Conservation (phyloP, 1,139 yeast species). For the Yamadazyma sp. region DNA sequence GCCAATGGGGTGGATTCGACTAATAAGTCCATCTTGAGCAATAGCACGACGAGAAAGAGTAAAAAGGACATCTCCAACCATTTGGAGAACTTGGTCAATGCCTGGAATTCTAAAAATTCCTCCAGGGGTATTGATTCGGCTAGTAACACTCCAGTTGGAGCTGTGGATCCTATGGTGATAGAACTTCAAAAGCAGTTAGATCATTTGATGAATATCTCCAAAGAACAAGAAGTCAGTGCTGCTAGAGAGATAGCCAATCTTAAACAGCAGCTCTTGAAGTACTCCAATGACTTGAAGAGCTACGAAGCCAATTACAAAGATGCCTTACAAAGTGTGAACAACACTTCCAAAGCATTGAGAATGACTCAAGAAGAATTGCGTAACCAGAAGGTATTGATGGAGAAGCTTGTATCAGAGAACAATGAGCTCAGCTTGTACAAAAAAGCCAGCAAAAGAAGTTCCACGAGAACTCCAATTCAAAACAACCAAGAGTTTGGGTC, state of each 20-base stretch:
- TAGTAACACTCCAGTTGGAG: constrained; percentile 7
- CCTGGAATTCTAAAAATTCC: constrained; percentile 29
- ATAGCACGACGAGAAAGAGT: constrained; percentile 23
- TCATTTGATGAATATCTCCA: constrained; percentile 40
- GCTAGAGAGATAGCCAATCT: constrained; percentile 35
- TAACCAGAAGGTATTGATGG: constrained; percentile 57
- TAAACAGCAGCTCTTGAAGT: constrained; percentile 33
- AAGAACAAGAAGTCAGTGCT: constrained; percentile 37
- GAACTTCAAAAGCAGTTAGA: constrained; percentile 51
- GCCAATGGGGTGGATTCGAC: constrained; percentile 18
- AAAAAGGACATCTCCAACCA: constrained; percentile 40
- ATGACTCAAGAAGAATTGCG: constrained; percentile 70
- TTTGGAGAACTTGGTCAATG: constrained; percentile 37
- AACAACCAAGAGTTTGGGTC: constrained; percentile 14
- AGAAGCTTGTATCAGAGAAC: constrained; percentile 60
- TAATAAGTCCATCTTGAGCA: constrained; percentile 29
- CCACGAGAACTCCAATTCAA: constrained; percentile 25
- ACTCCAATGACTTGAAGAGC: constrained; percentile 34
- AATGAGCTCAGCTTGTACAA: constrained; percentile 64
- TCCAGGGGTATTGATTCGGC: constrained; percentile 5
- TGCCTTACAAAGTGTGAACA: constrained; percentile 70
- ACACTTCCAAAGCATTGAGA: constrained; percentile 73
- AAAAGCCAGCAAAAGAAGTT: constrained; percentile 39
- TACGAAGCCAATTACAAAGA: constrained; percentile 62
- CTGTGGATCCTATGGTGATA: constrained; percentile 29